Evolutionary conservation across 345 rosid species (phyloP), one percentile per base, ranked within the genome.

Genomic region (Eucalyptus tenuipes): DNA sequence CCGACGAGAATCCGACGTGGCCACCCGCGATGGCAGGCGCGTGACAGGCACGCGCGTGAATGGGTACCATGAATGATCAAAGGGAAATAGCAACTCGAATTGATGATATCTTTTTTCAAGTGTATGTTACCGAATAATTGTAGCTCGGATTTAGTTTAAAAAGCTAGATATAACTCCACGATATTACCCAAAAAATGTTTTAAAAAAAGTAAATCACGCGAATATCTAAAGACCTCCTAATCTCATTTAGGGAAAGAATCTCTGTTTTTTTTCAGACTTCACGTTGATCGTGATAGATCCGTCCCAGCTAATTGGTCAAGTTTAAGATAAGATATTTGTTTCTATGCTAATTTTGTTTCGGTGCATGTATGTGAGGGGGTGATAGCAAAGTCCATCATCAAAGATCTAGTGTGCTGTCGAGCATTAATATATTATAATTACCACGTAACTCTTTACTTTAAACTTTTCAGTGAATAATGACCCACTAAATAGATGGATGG

Each of bases 231-330:
- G 8, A 9, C 1, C 22, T 37, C 5, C 2, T 10, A 2, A 37
- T 71, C 8, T 10, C 27, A 0, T 4, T 75, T 10, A 20, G 8
- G 1, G 40, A 40, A 9, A 75, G 0, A 37, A 40, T 20, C 8
- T 6, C 1, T 17, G 2, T 75, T 20, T 37, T 10, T 20, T 20
- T 2, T 75, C 8, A 6, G 0, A 10, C 0, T 12, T 75, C 29
- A 20, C 9, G 13, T 75, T 40, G 12, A 71, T 71, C 14, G 0
- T 2, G 13, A 37, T 18, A 68, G 1, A 33, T 18, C 0, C 2
- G 2, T 9, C 22, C 5, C 6, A 33, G 4, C 44, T 68, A 10
- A 1, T 31, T 17, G 44, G 7, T 71, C 27, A 2, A 10, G 47
- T 40, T 20, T 40, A 7, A 20, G 13, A 22, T 68, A 33, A 37